Percentiles rank a stretch among this genome's conserved stretches.
These are phyloP conservation scores for Naegleria gruberi DNA, from an alignment of 208 protist species.

Conservation along the genomic window DNA sequence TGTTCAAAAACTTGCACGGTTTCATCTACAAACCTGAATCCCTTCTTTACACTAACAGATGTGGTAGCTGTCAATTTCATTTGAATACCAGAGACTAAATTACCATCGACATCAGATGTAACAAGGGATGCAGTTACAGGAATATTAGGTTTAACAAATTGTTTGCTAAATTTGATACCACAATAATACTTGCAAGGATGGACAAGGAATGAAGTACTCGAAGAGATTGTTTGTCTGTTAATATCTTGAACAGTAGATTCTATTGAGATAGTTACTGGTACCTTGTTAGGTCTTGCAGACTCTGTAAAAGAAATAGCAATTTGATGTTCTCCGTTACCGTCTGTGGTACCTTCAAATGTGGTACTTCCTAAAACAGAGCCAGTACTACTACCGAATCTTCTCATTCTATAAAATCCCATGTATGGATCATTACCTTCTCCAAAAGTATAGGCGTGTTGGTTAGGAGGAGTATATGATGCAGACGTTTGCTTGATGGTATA, in stretches of 20 bases:
- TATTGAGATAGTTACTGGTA: background rate
- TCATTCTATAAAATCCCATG: background rate
- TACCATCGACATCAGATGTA: background rate
- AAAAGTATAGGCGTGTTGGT: background rate
- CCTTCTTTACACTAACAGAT: background rate
- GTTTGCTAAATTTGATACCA: background rate
- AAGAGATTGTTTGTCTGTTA: slow-evolving; percentile 7
- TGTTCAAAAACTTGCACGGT: background rate
- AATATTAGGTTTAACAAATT: background rate
- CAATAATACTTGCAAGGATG: slow-evolving; percentile 18
- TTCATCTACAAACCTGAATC: background rate
- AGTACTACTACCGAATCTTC: background rate
- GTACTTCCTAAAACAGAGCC: background rate
- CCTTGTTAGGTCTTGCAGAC: background rate
- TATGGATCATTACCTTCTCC: background rate
- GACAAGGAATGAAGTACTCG: background rate
- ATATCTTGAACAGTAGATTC: background rate
- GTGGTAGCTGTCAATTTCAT: background rate
- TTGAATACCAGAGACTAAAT: background rate
- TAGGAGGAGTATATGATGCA: background rate
- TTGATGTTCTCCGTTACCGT: background rate
- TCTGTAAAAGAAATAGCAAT: background rate
- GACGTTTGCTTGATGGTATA: background rate
- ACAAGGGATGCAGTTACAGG: background rate
- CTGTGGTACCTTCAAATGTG: background rate